Percentiles rank a stretch among this genome's conserved stretches.
phyloP scores from a whole-genome alignment of 352 stramenopile genomes.

The Phytophthora podocarpi region DNA sequence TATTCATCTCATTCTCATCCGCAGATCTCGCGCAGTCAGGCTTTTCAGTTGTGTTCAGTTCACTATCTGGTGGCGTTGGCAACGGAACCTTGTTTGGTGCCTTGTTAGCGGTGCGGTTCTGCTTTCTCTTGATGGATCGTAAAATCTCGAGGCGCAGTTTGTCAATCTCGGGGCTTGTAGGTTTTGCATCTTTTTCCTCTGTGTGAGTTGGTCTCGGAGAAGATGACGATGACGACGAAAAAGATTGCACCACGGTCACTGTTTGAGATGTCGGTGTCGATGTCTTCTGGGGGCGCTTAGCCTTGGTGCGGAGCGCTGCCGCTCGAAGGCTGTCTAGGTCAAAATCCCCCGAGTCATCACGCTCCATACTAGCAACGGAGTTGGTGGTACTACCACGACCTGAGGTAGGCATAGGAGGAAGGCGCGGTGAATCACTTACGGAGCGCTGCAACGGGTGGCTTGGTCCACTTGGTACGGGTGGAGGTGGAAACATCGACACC shows the following conservation, averaged over 20 bases:
- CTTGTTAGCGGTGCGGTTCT: slow-evolving; percentile 22
- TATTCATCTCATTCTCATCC: background rate
- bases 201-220: background rate
- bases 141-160: slow-evolving; percentile 53
- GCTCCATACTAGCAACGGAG: slow-evolving; percentile 1
- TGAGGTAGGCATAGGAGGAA: slow-evolving; percentile 1
- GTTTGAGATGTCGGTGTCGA: background rate
- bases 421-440: slow-evolving; percentile 3
- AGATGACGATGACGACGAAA: slow-evolving; percentile 4
- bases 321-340: slow-evolving; percentile 75
- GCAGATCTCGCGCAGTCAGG: background rate
- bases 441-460: slow-evolving; percentile 16
- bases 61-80: background rate
- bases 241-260: background rate
- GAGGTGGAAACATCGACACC: slow-evolving; percentile 23
- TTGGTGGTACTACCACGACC: background rate
- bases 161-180: slow-evolving; percentile 39
- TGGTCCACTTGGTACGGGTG: slow-evolving; percentile 3
- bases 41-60: background rate
- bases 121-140: slow-evolving; percentile 50
- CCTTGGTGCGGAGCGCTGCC: slow-evolving; percentile 69
- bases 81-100: background rate
- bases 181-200: slow-evolving; percentile 8
- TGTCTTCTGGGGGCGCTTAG: slow-evolving; percentile 38
- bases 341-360: slow-evolving; percentile 32